Percentiles rank a stretch among this genome's conserved stretches.
Evolutionary conservation across 2,329 filamentous ascomycete species (phyloP).

Genomic region (Ophiostoma tasmaniense): DNA sequence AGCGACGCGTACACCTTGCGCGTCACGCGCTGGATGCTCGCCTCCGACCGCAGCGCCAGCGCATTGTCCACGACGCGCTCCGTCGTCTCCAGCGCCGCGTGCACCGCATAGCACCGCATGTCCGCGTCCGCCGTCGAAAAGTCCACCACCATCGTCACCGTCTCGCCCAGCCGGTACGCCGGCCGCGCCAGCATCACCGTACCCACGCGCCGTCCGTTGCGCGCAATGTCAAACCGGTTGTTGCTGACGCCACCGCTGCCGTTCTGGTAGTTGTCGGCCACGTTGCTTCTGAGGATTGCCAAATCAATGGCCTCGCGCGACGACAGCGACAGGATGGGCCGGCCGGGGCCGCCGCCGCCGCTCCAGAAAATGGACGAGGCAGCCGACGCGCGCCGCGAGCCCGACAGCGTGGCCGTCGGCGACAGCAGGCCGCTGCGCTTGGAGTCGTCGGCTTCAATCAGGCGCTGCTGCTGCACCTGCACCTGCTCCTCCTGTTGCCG

Average conservation of each 20-base stretch:
- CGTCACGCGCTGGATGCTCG: slow-evolving; percentile 80
- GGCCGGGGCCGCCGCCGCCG: neutral
- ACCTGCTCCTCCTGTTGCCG: slow-evolving; percentile 39
- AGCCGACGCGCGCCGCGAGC: slow-evolving; percentile 46
- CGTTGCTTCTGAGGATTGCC: slow-evolving; percentile 76
- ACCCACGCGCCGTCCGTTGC: slow-evolving; percentile 83
- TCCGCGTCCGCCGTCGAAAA: slow-evolving; percentile 58
- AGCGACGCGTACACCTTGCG: slow-evolving; percentile 69
- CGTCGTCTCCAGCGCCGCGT: slow-evolving; percentile 74
- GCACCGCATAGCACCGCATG: slow-evolving; percentile 77
- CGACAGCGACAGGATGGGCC: slow-evolving; percentile 47
- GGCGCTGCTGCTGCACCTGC: slow-evolving; percentile 25
- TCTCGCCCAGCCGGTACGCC: slow-evolving; percentile 81
- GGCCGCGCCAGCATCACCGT: slow-evolving; percentile 84
- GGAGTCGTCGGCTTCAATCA: slow-evolving; percentile 35
- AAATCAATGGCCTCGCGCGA: slow-evolving; percentile 84
- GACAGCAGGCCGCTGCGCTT: slow-evolving; percentile 52
- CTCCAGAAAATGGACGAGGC: slow-evolving; percentile 18
- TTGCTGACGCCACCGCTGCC: slow-evolving; percentile 49
- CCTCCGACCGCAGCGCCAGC: slow-evolving; percentile 74
- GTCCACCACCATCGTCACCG: slow-evolving; percentile 74
- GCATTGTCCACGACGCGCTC: slow-evolving; percentile 76
- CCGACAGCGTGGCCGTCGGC: slow-evolving; percentile 50
- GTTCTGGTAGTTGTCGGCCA: slow-evolving; percentile 35
- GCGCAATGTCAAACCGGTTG: slow-evolving; percentile 93